Evolutionary conservation across 495 filamentous ascomycete species (phyloP).

Genomic region (Recurvomyces mirabilis): DNA sequence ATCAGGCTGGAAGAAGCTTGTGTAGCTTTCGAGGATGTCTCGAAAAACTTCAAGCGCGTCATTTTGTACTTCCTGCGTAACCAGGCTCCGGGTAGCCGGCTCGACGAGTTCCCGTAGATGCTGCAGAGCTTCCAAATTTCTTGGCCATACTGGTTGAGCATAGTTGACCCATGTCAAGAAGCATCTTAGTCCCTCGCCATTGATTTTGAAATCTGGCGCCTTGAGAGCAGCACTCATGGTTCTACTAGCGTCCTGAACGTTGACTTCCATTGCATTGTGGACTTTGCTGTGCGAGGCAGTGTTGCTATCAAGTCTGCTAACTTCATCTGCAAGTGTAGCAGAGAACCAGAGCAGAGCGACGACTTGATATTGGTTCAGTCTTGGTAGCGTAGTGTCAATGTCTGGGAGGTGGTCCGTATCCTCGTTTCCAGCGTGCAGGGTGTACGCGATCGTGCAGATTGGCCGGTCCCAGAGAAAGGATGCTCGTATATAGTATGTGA

Average conservation of each 20-base stretch:
- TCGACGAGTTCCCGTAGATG: conserved; percentile 46
- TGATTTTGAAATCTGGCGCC: neutral
- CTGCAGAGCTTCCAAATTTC: conserved; percentile 40
- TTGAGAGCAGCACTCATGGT: conserved; percentile 1
- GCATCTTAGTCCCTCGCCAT: conserved; percentile 9
- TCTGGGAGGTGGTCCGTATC: conserved; percentile 28
- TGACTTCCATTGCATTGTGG: conserved; percentile 15
- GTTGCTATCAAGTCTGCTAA: conserved; percentile 50
- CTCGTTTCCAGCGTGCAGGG: conserved; percentile 41
- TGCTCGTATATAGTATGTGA: conserved; percentile 66
- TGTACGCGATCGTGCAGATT: conserved; percentile 55
- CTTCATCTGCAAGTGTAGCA: conserved; percentile 63
- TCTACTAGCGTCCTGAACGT: conserved; percentile 7
- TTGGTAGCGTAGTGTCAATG: conserved; percentile 34
- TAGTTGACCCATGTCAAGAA: conserved; percentile 56
- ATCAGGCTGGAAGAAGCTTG: conserved; percentile 45
- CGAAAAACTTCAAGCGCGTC: conserved; percentile 51
- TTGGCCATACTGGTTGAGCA: conserved; percentile 47
- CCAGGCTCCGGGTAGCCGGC: conserved; percentile 45
- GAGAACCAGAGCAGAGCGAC: conserved; percentile 60
- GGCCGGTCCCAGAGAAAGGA: conserved; percentile 56
- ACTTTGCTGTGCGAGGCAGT: conserved; percentile 12
- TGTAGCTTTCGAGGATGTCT: conserved; percentile 54
- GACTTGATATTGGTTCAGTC: conserved; percentile 44
- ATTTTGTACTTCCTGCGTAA: conserved; percentile 43